Evolutionary conservation across 1,139 yeast species (phyloP), one percentile per base, ranked within the genome.

Genomic region (Pichia sp.): DNA sequence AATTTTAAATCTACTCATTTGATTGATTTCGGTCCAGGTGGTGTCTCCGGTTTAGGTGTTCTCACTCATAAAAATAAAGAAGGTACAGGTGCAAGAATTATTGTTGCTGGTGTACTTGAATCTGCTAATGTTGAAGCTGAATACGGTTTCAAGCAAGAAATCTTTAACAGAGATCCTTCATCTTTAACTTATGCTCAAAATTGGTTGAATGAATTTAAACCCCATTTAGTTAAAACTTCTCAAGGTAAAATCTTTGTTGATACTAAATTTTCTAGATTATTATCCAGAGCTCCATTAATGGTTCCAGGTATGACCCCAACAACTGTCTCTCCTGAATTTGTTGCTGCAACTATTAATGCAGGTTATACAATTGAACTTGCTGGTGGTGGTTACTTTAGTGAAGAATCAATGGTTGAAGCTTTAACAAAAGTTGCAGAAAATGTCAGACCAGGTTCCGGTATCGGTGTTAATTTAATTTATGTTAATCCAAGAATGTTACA

Each of bases 281-380:
- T 91, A 50, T 96, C 97, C 48, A 84, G 89, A 67, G 91, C 98
- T 48, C 99, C 98, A 48, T 70, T 91, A 53, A 83, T 93, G 83
- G 93, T 91, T 53, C 96, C 98, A 37, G 99, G 98, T 70, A 91
- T 91, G 99, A 91, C 98, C 32, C 99, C 99, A 59, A 79, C 95
- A 38, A 91, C 98, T 22, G 96, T 89, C 43, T 82, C 86, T 53
- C 91, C 98, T 38, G 91, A 85, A 48, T 88, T 91, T 59, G 91
- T 91, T 43, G 81, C 95, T 49, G 95, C 95, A 31, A 80, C 96
- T 28, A 74, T 88, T 59, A 89, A 89, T 60, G 88, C 97, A 42
- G 99, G 99, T 47, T 91, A 89, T 69, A 95, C 88, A 60, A 86
- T 91, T 60, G 99, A 91, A 70, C 73, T 91, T 57, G 98, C 95